Evolutionary conservation across 1,284 basidiomycete species (phyloP).

Genomic region (Apiotrichum domesticum): DNA sequence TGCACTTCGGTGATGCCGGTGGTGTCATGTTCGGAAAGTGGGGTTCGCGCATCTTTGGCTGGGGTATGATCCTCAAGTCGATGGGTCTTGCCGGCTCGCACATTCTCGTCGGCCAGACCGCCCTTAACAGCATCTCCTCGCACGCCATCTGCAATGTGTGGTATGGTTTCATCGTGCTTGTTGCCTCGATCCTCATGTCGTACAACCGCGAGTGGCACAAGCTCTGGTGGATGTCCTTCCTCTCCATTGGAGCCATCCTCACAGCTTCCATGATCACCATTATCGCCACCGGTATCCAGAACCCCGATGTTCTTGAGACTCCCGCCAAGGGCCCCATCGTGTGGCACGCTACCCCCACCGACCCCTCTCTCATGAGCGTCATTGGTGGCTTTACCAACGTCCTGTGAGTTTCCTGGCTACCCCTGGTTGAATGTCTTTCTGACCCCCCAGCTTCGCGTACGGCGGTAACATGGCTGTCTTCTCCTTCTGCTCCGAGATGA

Average conservation of each 20-base stretch:
- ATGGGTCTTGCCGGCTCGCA: constrained; percentile 40
- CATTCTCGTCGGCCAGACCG: constrained; percentile 35
- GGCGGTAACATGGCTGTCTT: constrained; percentile 41
- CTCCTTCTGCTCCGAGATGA: constrained; percentile 41
- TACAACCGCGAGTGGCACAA: constrained; percentile 32
- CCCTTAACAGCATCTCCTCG: constrained; percentile 27
- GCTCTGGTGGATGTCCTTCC: constrained; percentile 30
- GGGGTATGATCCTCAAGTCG: constrained; percentile 34
- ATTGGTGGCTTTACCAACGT: constrained; percentile 39
- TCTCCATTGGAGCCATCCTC: constrained; percentile 33
- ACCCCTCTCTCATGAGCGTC: constrained; percentile 30
- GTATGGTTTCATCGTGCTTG: constrained; percentile 32
- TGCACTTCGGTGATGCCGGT: constrained; percentile 42
- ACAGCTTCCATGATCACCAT: constrained; percentile 35
- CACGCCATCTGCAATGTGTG: constrained; percentile 40
- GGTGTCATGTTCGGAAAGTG: constrained; percentile 36
- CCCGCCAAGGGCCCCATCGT: constrained; percentile 25
- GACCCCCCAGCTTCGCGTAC: constrained; percentile 24
- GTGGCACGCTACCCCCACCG: constrained; percentile 27
- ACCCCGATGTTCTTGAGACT: constrained; percentile 12
- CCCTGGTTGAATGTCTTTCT: no score
- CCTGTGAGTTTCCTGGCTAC: constrained; percentile 1
- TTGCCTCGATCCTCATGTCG: constrained; percentile 28
- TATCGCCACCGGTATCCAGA: constrained; percentile 31
- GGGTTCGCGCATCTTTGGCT: constrained; percentile 28